phyloP scores from a whole-genome alignment of 257 asterid genomes.

The Scutellaria galericulata region DNA sequence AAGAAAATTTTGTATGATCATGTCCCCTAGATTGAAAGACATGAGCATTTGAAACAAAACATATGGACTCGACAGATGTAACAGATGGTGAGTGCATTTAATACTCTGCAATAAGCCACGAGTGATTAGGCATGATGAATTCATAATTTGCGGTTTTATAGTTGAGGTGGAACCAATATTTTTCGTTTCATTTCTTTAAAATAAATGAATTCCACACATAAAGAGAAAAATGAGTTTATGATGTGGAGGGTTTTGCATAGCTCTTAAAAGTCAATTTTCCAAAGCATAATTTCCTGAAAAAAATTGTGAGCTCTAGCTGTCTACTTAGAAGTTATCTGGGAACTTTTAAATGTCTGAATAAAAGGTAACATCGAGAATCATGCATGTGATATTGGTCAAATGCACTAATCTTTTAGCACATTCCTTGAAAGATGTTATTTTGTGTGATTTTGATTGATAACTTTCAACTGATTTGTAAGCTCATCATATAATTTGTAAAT shows the following conservation, averaged over 20 bases:
- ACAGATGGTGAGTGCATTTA: neutral
- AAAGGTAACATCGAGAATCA: conserved; percentile 5
- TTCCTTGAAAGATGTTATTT: neutral
- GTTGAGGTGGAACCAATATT: neutral
- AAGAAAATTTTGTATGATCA: neutral
- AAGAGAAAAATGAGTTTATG: neutral
- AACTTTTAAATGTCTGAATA: neutral
- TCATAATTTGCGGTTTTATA: neutral
- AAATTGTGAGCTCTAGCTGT: neutral
- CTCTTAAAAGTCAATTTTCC: neutral
- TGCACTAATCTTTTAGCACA: conserved; percentile 2
- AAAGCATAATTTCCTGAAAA: neutral
- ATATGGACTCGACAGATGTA: neutral
- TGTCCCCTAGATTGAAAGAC: neutral
- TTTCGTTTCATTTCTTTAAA: neutral
- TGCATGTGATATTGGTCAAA: no score
- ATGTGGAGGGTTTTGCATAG: neutral
- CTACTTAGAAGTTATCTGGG: neutral
- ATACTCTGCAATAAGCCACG: neutral
- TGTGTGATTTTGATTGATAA: neutral
- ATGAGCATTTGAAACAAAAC: neutral
- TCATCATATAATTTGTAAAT: conserved; percentile 2
- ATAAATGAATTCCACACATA: neutral
- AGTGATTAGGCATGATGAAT: neutral
- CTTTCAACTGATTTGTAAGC: neutral